Evolutionary conservation across 805 yeast species (phyloP).

Genomic region (Barnettozyma pratensis): DNA sequence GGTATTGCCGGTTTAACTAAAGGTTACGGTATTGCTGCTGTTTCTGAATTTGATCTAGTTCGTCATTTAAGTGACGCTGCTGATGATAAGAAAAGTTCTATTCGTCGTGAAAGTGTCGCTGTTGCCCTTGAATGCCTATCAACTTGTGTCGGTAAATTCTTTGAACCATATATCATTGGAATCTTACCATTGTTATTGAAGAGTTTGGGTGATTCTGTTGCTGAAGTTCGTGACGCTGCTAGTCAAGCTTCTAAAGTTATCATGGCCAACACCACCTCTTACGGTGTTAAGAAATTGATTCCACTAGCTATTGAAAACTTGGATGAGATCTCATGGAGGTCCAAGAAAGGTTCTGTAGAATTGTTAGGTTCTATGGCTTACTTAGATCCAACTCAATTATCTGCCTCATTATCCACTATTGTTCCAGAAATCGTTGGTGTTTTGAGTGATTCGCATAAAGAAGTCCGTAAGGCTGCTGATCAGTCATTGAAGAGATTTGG

Average conservation of each 20-base stretch:
- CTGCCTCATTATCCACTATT: conserved; percentile 81
- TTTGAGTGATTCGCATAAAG: conserved; percentile 91
- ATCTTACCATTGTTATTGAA: conserved; percentile 75
- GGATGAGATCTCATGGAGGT: conserved; percentile 91
- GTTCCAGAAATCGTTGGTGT: conserved; percentile 97
- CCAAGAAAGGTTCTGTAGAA: conserved; percentile 95
- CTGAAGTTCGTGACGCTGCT: conserved; percentile 88
- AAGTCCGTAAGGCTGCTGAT: conserved; percentile 94
- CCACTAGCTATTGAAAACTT: conserved; percentile 85
- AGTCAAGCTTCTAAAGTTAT: conserved; percentile 79
- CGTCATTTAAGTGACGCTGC: conserved; percentile 74
- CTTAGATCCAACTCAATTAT: conserved; percentile 88
- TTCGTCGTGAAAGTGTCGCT: conserved; percentile 81
- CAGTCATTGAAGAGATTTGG: conserved; percentile 86
- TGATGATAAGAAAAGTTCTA: conserved; percentile 75
- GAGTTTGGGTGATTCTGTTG: conserved; percentile 76
- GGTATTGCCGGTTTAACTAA: conserved; percentile 92
- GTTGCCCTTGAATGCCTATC: conserved; percentile 84
- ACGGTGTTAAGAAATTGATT: conserved; percentile 84
- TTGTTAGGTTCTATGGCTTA: conserved; percentile 97
- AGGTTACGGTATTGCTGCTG: conserved; percentile 79
- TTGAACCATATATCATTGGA: conserved; percentile 94
- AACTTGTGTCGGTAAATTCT: conserved; percentile 62
- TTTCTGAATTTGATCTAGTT: conserved; percentile 72
- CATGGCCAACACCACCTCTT: conserved; percentile 89